phyloP scores from a whole-genome alignment of 371 early-diverging fungal genomes.

The Mucor lusitanicus region DNA sequence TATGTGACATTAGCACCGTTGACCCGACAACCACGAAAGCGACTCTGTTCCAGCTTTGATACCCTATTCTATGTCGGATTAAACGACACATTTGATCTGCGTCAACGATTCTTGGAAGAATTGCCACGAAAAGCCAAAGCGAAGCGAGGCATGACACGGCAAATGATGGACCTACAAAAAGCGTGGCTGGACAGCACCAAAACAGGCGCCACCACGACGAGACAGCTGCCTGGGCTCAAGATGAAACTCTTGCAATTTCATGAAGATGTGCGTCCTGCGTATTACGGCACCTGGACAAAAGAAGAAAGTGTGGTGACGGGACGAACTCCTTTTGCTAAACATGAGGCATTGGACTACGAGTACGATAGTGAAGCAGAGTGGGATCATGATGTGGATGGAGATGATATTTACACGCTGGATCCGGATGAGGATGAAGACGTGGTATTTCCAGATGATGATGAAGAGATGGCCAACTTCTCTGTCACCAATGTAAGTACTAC shows the following conservation, averaged over 20 bases:
- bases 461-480: not conserved
- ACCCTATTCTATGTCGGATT: slow-evolving; percentile 5
- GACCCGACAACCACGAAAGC: not conserved
- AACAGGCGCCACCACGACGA: not conserved
- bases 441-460: not conserved
- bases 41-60: slow-evolving; percentile 13
- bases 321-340: slow-evolving; percentile 66
- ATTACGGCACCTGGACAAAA: slow-evolving; percentile 83
- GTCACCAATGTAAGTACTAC: not conserved
- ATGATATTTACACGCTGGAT: slow-evolving; percentile 16
- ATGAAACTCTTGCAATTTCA: slow-evolving; percentile 75
- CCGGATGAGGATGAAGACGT: slow-evolving; percentile 14
- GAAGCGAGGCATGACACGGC: not conserved
- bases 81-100: slow-evolving; percentile 5
- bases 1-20: not conserved
- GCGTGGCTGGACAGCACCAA: not conserved
- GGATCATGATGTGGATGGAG: slow-evolving; percentile 50
- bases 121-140: not conserved
- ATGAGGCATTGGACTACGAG: slow-evolving; percentile 74
- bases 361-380: slow-evolving; percentile 89
- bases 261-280: slow-evolving; percentile 76
- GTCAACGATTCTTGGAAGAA: slow-evolving; percentile 12
- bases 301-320: slow-evolving; percentile 42
- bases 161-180: not conserved
- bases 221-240: slow-evolving; percentile 1